phyloP scores from a whole-genome alignment of 2,329 filamentous ascomycete genomes.

The Scedosporium aurantiacum region DNA sequence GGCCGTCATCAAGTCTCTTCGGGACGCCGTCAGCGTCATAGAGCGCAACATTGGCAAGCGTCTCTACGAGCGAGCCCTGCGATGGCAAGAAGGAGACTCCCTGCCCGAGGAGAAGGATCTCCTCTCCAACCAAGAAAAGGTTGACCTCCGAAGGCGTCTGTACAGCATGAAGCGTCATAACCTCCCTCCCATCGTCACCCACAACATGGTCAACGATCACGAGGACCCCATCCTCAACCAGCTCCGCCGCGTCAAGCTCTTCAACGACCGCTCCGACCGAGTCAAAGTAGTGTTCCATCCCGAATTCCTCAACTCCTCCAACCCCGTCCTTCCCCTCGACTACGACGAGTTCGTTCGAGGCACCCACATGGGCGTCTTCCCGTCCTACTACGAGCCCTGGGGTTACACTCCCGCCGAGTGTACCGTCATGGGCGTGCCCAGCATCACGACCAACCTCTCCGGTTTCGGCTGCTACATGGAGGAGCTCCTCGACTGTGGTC shows the following conservation, averaged over 20 bases:
- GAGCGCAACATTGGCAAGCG: conserved; percentile 86
- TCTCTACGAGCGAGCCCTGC: conserved; percentile 86
- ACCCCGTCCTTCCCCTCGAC: conserved; percentile 88
- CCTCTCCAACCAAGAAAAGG: conserved; percentile 82
- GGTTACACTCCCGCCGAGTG: conserved; percentile 97
- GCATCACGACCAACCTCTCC: conserved; percentile 94
- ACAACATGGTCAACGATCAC: conserved; percentile 94
- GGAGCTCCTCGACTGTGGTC: conserved; percentile 68
- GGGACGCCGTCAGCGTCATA: conserved; percentile 87
- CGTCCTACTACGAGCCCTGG: conserved; percentile 99
- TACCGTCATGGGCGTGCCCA: conserved; percentile 97
- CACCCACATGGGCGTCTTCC: conserved; percentile 89
- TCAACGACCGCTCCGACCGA: conserved; percentile 89
- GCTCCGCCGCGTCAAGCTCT: conserved; percentile 88
- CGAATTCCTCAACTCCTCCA: conserved; percentile 92
- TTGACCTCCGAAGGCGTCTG: conserved; percentile 78
- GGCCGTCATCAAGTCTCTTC: conserved; percentile 90
- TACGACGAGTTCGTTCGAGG: conserved; percentile 98
- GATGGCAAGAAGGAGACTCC: conserved; percentile 90
- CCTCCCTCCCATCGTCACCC: conserved; percentile 90
- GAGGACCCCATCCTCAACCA: conserved; percentile 96
- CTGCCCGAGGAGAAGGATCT: conserved; percentile 96
- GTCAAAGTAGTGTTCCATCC: conserved; percentile 98
- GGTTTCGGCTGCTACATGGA: conserved; percentile 99
- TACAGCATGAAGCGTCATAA: conserved; percentile 94